Evolutionary conservation across 2,329 filamentous ascomycete species (phyloP), one percentile per base, ranked within the genome.

Genomic region (Simplicillium sp.): DNA sequence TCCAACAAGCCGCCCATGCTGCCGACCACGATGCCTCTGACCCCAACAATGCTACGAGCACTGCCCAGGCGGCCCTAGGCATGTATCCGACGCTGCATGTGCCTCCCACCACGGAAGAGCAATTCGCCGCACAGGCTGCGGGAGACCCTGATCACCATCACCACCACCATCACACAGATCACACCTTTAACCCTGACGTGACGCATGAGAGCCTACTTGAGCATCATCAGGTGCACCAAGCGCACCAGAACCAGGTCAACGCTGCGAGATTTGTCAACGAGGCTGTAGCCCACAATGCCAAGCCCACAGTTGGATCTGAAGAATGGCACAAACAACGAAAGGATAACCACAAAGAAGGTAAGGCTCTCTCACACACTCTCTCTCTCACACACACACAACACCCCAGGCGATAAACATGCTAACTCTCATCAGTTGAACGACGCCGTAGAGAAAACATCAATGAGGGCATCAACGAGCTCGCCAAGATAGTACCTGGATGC

Each of bases 331-430:
- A 94, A 61, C 82, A 94, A 54, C 80, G 92, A 46, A 92, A 94
- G 59, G 90, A 97, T 55, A 98, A 97, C 49, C 92, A 98, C 67
- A 98, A 98, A 76, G 90, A 97, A 73, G 92, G 90, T 92, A 65
- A 56, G 75, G 59, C 28, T 29, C 14, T 33, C 14, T 15, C n/a
- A 25, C 20, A n/a, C n/a, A n/a, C n/a, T n/a, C n/a, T n/a, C n/a
- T n/a, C n/a, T n/a, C n/a, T n/a, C n/a, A n/a, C n/a, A n/a, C n/a
- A n/a, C n/a, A n/a, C n/a, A n/a, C n/a, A n/a, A n/a, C n/a, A n/a
- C n/a, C n/a, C n/a, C n/a, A n/a, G n/a, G n/a, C n/a, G n/a, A n/a
- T n/a, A n/a, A n/a, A n/a, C n/a, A n/a, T n/a, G n/a, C n/a, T 58
- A 54, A 62, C 50, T 6, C 45, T 50, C 37, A 50, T 12, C 41